Conservation (phyloP, 805 yeast species). For the Ogataea naganishii region DNA sequence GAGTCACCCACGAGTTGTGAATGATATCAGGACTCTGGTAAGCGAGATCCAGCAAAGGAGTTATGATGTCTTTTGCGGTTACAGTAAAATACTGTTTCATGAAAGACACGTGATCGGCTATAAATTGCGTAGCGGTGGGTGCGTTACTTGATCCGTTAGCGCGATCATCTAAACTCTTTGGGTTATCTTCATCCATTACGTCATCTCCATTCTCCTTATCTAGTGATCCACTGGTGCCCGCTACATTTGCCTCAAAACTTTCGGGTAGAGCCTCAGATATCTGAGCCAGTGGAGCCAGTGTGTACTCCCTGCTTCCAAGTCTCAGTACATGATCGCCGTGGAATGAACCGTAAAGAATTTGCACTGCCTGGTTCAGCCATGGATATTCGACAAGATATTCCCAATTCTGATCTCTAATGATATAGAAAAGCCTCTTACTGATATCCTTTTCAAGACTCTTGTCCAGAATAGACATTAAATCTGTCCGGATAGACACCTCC, state of each 20-base stretch:
- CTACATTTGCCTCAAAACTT: slow-evolving; percentile 1
- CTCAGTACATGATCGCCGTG: slow-evolving; percentile 39
- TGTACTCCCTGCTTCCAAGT: slow-evolving; percentile 39
- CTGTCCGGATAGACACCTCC: slow-evolving; percentile 64
- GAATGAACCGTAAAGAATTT: slow-evolving; percentile 73
- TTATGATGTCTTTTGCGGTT: slow-evolving; percentile 53
- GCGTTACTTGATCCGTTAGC: background rate
- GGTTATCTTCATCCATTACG: slow-evolving; percentile 10
- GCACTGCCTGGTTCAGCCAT: slow-evolving; percentile 92
- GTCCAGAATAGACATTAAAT: slow-evolving; percentile 71
- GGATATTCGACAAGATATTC: slow-evolving; percentile 87
- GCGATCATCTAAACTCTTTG: background rate
- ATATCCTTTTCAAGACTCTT: slow-evolving; percentile 72
- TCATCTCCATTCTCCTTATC: slow-evolving; percentile 8
- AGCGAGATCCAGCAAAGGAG: slow-evolving; percentile 71
- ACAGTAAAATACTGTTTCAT: slow-evolving; percentile 19
- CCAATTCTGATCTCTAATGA: slow-evolving; percentile 96
- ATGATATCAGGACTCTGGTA: slow-evolving; percentile 75
- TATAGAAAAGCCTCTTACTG: slow-evolving; percentile 72
- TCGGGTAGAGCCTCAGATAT: slow-evolving; percentile 26
- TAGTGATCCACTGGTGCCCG: slow-evolving; percentile 6
- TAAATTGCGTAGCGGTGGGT: slow-evolving; percentile 8
- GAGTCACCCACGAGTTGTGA: slow-evolving; percentile 71
- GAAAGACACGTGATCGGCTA: slow-evolving; percentile 17
- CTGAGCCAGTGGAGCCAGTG: slow-evolving; percentile 42